Evolutionary conservation across 331 rosid genomes (phyloP).

Genomic region (Phaseolus coccineus): DNA sequence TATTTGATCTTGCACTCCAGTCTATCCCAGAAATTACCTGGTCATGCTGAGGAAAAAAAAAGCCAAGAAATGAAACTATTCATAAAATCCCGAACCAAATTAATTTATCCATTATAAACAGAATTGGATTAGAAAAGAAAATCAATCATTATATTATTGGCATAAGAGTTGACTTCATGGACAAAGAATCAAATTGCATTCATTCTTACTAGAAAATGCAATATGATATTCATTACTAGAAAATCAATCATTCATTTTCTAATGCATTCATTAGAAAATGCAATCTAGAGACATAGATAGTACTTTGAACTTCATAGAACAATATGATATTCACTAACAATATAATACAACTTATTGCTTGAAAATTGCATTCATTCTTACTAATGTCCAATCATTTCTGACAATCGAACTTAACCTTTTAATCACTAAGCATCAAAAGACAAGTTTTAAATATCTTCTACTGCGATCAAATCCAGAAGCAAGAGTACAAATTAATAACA

Average conservation of each 20-base stretch:
- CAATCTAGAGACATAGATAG: too few species aligned
- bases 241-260: too few species aligned
- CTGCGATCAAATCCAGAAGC: constrained; percentile 3
- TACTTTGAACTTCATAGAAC: background rate
- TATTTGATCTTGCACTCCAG: constrained; percentile 88
- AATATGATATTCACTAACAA: background rate
- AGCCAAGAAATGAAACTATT: constrained; percentile 41
- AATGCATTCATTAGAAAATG: too few species aligned
- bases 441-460: constrained; percentile 26
- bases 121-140: background rate
- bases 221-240: too few species aligned
- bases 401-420: background rate
- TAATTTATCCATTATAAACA: background rate
- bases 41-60: constrained; percentile 76
- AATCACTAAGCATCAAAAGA: background rate
- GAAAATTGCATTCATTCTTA: constrained; percentile 2
- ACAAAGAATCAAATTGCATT: background rate
- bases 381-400: background rate
- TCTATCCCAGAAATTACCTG: constrained; percentile 91
- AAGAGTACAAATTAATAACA: background rate
- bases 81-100: constrained; percentile 6
- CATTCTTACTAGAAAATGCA: too few species aligned
- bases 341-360: constrained; percentile 4
- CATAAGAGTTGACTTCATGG: background rate
- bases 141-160: background rate